These are phyloP conservation scores for Chenopodium quinoa DNA, from an alignment of 148 eudicot species.

Conservation along the genomic window DNA sequence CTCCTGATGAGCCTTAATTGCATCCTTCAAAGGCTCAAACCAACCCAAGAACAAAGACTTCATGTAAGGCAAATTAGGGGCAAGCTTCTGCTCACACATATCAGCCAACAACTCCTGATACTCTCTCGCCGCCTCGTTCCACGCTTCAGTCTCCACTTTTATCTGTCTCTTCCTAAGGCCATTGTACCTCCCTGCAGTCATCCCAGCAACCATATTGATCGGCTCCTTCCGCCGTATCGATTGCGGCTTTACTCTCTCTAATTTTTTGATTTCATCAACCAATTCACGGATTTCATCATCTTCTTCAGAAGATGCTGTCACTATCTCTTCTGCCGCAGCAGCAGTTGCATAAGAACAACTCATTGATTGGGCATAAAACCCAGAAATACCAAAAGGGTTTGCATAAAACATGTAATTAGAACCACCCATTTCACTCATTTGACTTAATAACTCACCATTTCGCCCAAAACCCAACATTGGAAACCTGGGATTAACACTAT, in stretches of 20 bases:
- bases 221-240: conserved; percentile 18
- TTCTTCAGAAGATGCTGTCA: conserved; percentile 56
- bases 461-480: conserved; percentile 16
- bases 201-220: conserved; percentile 43
- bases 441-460: conserved; percentile 20
- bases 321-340: conserved; percentile 61
- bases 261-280: conserved; percentile 37
- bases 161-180: conserved; percentile 59
- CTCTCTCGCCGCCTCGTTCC: conserved; percentile 86
- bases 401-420: conserved; percentile 21
- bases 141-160: conserved; percentile 83
- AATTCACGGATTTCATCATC: conserved; percentile 75
- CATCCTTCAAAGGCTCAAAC: conserved; percentile 87
- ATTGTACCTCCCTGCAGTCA: conserved; percentile 52
- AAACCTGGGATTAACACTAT: conserved; percentile 4
- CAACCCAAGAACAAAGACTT: conserved; percentile 94
- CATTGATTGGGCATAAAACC: conserved; percentile 18
- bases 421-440: conserved; percentile 21
- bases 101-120: conserved; percentile 77
- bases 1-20: conserved; percentile 67
- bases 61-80: conserved; percentile 91
- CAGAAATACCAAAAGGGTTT: conserved; percentile 31
- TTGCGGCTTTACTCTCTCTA: conserved; percentile 17
- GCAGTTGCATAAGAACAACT: conserved; percentile 44
- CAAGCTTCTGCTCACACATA: conserved; percentile 92